phyloP scores from a whole-genome alignment of 2,329 filamentous ascomycete genomes.

The Cercospora nicotianae region DNA sequence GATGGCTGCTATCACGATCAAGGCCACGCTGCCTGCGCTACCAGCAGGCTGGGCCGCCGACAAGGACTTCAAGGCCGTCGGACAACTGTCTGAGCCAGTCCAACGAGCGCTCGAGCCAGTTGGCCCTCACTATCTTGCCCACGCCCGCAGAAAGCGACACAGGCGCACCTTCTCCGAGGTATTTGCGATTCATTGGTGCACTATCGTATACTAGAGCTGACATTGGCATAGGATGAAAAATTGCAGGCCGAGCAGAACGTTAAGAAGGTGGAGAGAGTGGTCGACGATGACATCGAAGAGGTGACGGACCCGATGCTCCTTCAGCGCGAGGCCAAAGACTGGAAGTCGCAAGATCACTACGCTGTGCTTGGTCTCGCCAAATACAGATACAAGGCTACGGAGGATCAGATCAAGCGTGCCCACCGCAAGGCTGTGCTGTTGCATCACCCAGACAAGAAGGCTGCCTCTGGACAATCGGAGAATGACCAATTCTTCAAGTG shows the following conservation, averaged over 20 bases:
- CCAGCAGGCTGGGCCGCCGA: constrained; percentile 80
- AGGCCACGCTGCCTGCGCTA: constrained; percentile 70
- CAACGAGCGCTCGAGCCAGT: constrained; percentile 93
- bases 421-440: constrained; percentile 99
- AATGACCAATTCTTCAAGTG: constrained; percentile 99
- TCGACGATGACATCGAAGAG: constrained; percentile 89
- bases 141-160: constrained; percentile 84
- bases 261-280: constrained; percentile 94
- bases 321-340: constrained; percentile 93
- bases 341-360: constrained; percentile 99
- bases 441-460: constrained; percentile 99
- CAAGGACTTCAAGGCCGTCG: constrained; percentile 87
- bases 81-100: constrained; percentile 71
- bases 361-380: constrained; percentile 90
- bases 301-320: constrained; percentile 91
- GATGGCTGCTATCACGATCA: constrained; percentile 67
- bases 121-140: constrained; percentile 89
- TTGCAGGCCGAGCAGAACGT: constrained; percentile 93
- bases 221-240: constrained; percentile 82
- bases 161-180: constrained; percentile 76
- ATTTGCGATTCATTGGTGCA: not conserved
- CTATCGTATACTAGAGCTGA: not conserved
- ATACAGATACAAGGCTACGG: constrained; percentile 88
- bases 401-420: constrained; percentile 98
- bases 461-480: constrained; percentile 79